These are phyloP conservation scores for Paxillus involutus DNA, from an alignment of 768 basidiomycete genomes.

Conservation along the genomic window DNA sequence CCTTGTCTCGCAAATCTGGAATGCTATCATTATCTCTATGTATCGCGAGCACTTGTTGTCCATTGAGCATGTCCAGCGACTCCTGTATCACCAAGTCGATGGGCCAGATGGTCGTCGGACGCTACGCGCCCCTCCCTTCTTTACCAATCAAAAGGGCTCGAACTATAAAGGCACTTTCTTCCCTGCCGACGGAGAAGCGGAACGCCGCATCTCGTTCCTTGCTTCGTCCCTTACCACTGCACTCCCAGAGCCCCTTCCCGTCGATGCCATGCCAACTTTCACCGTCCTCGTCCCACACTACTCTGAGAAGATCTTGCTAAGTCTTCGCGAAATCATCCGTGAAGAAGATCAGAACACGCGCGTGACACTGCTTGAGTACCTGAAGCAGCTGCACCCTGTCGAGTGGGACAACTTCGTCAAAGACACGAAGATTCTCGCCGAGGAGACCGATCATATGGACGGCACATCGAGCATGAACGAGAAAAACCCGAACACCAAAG, in stretches of 20 bases:
- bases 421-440: slow-evolving; percentile 98
- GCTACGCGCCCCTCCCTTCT: slow-evolving; percentile 96
- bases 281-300: slow-evolving; percentile 99
- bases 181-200: slow-evolving; percentile 91
- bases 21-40: slow-evolving; percentile 99
- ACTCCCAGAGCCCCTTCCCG: slow-evolving; percentile 90
- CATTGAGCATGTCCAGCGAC: slow-evolving; percentile 96
- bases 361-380: slow-evolving; percentile 94
- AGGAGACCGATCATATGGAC: slow-evolving; percentile 69
- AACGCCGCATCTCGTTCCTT: slow-evolving; percentile 98
- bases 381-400: slow-evolving; percentile 96
- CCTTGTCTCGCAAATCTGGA: slow-evolving; percentile 98
- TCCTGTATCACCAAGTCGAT: slow-evolving; percentile 96
- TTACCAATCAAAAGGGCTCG: slow-evolving; percentile 84
- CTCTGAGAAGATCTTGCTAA: slow-evolving; percentile 97
- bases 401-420: slow-evolving; percentile 99
- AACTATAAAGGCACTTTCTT: slow-evolving; percentile 83
- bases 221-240: slow-evolving; percentile 96
- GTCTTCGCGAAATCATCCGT: slow-evolving; percentile 95
- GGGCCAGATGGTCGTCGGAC: slow-evolving; percentile 86
- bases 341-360: slow-evolving; percentile 97
- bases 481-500: slow-evolving; percentile 59
- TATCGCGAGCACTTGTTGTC: slow-evolving; percentile 97
- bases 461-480: slow-evolving; percentile 61
- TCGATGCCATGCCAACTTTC: slow-evolving; percentile 99